Evolutionary conservation across 2,329 filamentous ascomycete genomes (phyloP).

Genomic region (Furcasterigmium sp.): DNA sequence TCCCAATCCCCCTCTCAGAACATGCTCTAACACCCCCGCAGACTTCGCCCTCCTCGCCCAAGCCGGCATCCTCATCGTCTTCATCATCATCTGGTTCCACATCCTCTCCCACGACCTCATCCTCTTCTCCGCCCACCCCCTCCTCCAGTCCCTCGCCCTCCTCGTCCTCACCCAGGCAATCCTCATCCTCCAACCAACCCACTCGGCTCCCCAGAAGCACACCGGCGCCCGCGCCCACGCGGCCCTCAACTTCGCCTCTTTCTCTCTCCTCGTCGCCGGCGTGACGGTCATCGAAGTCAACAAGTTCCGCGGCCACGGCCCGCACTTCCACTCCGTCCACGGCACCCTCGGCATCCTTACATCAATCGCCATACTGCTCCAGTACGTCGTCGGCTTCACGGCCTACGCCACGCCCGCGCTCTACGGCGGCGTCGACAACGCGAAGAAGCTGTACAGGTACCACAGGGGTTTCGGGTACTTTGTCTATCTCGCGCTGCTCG

Average conservation of each 20-base stretch:
- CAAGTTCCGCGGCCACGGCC: conserved; percentile 63
- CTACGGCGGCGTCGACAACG: conserved; percentile 74
- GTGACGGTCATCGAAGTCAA: conserved; percentile 75
- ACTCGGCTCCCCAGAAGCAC: conserved; percentile 68
- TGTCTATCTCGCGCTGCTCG: conserved; percentile 64
- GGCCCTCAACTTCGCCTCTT: conserved; percentile 60
- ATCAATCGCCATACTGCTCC: conserved; percentile 63
- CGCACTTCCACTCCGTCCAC: conserved; percentile 77
- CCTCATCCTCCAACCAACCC: conserved; percentile 82
- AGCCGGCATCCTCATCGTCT: conserved; percentile 69
- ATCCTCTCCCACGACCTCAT: conserved; percentile 67
- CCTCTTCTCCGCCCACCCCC: conserved; percentile 84
- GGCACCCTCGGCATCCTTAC: conserved; percentile 77
- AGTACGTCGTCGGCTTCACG: conserved; percentile 75
- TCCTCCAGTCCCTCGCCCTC: conserved; percentile 62
- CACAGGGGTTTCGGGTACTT: conserved; percentile 76
- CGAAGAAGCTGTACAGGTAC: conserved; percentile 85
- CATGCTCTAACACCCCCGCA: conserved; percentile 26
- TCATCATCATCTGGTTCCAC: conserved; percentile 70
- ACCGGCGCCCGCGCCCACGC: conserved; percentile 59
- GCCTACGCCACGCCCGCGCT: conserved; percentile 72
- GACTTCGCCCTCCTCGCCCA: conserved; percentile 81
- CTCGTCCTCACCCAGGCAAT: conserved; percentile 74
- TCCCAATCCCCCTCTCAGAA: conserved; percentile 4
- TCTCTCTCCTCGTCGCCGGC: conserved; percentile 58